phyloP scores from a whole-genome alignment of 163 green algal species.

The Trebouxiophyceae sp. region DNA sequence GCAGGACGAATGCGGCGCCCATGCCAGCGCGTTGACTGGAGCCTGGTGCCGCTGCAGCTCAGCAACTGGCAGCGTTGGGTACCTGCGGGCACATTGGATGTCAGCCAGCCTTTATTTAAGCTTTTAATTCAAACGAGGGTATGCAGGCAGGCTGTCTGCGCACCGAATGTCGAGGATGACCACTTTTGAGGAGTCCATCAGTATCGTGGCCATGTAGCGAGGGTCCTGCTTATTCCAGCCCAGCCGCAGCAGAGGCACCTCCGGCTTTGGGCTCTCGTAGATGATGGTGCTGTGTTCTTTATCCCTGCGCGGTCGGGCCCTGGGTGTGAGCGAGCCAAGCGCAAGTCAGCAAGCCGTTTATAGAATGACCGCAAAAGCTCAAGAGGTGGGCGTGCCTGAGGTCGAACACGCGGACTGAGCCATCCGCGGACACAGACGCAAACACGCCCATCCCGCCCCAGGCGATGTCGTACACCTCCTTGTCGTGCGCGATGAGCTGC shows the following conservation, averaged over 20 bases:
- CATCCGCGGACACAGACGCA: constrained; percentile 88
- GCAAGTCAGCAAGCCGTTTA: too few relatives aligned
- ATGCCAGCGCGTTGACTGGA: constrained; percentile 82
- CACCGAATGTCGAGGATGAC: constrained; percentile 12
- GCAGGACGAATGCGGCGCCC: constrained; percentile 84
- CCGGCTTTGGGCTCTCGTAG: constrained; percentile 79
- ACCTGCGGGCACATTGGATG: constrained; percentile 45
- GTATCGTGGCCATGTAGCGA: constrained; percentile 87
- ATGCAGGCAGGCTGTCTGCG: too few relatives aligned
- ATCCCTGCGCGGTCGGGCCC: constrained; percentile 49
- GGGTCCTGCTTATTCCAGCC: constrained; percentile 95
- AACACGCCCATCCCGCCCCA: constrained; percentile 95
- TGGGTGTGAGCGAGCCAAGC: too few relatives aligned
- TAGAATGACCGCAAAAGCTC: too few relatives aligned
- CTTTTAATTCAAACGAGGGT: too few relatives aligned
- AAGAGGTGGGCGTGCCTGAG: constrained; percentile 55
- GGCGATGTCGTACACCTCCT: constrained; percentile 94
- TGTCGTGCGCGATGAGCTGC: constrained; percentile 86
- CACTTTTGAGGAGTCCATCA: constrained; percentile 70
- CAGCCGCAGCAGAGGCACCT: constrained; percentile 83
- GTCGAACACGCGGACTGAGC: constrained; percentile 93
- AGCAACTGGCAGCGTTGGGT: constrained; percentile 82
- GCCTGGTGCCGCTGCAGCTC: constrained; percentile 76
- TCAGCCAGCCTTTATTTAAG: too few relatives aligned
- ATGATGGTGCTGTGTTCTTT: constrained; percentile 98